phyloP scores from a whole-genome alignment of 768 basidiomycete genomes.

The Holtermanniella nyarrowii region DNA sequence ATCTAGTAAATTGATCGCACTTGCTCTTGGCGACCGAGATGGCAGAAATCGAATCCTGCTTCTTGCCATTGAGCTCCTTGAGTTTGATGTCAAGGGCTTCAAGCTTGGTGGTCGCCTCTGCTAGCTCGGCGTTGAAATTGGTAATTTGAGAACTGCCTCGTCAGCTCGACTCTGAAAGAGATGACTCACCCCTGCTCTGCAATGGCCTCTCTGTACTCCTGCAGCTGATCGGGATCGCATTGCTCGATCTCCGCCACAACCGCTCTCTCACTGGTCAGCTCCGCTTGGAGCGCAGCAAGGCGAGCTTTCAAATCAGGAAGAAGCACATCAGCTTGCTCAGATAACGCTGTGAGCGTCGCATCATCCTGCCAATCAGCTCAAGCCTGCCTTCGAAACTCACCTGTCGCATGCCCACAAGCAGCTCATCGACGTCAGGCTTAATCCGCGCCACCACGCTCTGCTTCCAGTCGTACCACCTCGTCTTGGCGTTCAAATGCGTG shows the following conservation, averaged over 20 bases:
- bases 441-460: slow-evolving; percentile 26
- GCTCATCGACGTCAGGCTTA: slow-evolving; percentile 22
- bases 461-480: slow-evolving; percentile 41
- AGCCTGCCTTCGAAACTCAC: slow-evolving; percentile 11
- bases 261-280: slow-evolving; percentile 33
- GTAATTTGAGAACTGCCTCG: slow-evolving; percentile 32
- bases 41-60: slow-evolving; percentile 20
- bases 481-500: slow-evolving; percentile 35
- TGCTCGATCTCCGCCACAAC: slow-evolving; percentile 31
- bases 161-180: neutral
- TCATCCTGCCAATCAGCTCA: slow-evolving; percentile 18
- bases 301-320: slow-evolving; percentile 30
- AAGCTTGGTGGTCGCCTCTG: slow-evolving; percentile 30
- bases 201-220: slow-evolving; percentile 24
- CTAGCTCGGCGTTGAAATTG: slow-evolving; percentile 28
- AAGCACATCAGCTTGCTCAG: slow-evolving; percentile 9
- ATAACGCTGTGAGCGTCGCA: slow-evolving; percentile 17
- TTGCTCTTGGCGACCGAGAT: slow-evolving; percentile 30
- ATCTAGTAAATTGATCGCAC: slow-evolving; percentile 38
- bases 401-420: slow-evolving; percentile 24
- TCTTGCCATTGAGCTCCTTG: slow-evolving; percentile 22
- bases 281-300: slow-evolving; percentile 26
- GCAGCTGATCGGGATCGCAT: slow-evolving; percentile 36
- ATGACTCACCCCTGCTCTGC: slow-evolving; percentile 30
- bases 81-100: slow-evolving; percentile 27